These are phyloP conservation scores for Spatholobus suberectus DNA, from an alignment of 306 rosid species.

Conservation along the genomic window DNA sequence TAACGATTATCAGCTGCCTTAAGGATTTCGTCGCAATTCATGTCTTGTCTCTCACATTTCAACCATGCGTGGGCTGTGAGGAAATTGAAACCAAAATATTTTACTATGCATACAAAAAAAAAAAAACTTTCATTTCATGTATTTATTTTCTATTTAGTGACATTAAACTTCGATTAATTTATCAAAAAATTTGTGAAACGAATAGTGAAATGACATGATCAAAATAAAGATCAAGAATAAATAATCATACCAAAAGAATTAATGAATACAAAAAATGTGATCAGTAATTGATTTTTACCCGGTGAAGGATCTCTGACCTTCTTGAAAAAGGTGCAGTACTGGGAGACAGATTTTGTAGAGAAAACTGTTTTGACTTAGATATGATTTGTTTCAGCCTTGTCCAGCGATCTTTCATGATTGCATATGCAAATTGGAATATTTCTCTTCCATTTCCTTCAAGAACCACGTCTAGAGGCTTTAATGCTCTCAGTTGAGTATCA, in stretches of 20 bases:
- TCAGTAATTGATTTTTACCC: constrained; percentile 36
- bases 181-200: no score
- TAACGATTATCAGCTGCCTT: constrained; percentile 41
- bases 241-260: no score
- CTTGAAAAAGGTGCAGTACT: constrained; percentile 42
- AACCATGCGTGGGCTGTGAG: constrained; percentile 60
- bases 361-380: constrained; percentile 51
- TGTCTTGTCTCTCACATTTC: constrained; percentile 57
- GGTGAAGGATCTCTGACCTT: constrained; percentile 50
- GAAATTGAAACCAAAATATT: no score
- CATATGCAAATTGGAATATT: constrained; percentile 51
- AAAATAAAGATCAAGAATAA: no score
- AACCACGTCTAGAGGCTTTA: constrained; percentile 47
- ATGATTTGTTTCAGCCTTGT: constrained; percentile 32
- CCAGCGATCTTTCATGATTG: constrained; percentile 52
- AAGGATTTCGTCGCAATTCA: constrained; percentile 45
- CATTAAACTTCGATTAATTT: no score
- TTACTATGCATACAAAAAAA: no score
- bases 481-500: constrained; percentile 55
- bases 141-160: no score
- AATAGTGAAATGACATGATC: no score
- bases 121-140: no score
- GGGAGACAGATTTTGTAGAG: constrained; percentile 48
- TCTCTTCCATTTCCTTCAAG: constrained; percentile 40
- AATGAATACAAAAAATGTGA: no score